Evolutionary conservation across 2,329 filamentous ascomycete species (phyloP), one percentile per base, ranked within the genome.

Genomic region (Sporothrix globosa): DNA sequence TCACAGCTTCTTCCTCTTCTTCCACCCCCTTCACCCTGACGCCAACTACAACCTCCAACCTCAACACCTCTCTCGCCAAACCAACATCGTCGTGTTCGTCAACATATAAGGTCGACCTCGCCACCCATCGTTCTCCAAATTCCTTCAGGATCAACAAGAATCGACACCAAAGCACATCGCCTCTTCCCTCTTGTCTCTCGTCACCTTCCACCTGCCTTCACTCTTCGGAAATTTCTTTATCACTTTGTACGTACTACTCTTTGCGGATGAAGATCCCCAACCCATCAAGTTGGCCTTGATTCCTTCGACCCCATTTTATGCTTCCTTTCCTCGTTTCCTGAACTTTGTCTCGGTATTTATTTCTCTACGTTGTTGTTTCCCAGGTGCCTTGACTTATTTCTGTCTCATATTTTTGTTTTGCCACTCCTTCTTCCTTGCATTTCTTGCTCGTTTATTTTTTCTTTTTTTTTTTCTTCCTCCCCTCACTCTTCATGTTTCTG

Each of bases 81-180:
- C 34, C 9, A 61, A 44, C 41, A 24, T n/a, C 50, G 39, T 46
- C 66, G n/a, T 17, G 41, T 19, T 52, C 27, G 19, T 53, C 56
- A 41, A 21, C 67, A 60, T 68, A 68, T 68, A 68, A 68, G 41
- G 41, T 56, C 65, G 34, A 44, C 50, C 30, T 54, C 50, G 34
- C 65, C 65, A 11, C 10, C 52, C 30, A 13, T 10, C 65, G 39
- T 41, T 27, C 52, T 30, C 39, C 53, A 46, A 50, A 53, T 68
- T 68, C 66, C 67, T 60, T 34, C 66, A 60, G 67, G 67, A 68
- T 68, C 67, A 68, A 60, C 67, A 68, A 60, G 54, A 34, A 24
- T 34, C 53, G 19, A 60, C 39, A 17, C 41, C 30, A 46, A 19
- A 58, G 21, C 52, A 61, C 56, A 61, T 61, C 56, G 56, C 56